Base-by-base conservation (phyloP, 805 yeast genomes). In the Helenozyma baotianmanensis region DNA sequence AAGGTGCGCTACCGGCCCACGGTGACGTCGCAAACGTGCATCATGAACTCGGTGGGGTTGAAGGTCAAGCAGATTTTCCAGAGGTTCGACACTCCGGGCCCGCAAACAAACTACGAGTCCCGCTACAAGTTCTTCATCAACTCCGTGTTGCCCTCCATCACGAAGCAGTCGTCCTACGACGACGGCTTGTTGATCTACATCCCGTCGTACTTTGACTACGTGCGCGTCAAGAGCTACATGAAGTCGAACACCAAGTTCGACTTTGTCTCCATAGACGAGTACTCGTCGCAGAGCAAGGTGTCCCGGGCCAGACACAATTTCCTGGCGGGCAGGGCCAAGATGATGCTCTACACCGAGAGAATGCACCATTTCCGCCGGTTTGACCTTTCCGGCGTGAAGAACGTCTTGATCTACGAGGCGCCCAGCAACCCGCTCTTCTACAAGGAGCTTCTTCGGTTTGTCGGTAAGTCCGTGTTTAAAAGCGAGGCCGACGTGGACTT, bases 271-370 rank as follows among this genome's bases (percentile, higher is more conserved):
- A 67, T 86, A 28, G 87, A 89, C 54, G 98, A 92, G 59, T 92
- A 92, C 59, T 72, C 94, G 2, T 58, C 76, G 1, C 82, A 77
- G 42, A 68, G 82, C n/a, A 80, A 82, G 36, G 55, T 86, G 21
- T 76, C 87, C 1, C 69, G 86, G 29, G 75, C 80, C 13, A 71
- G 97, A 44, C 72, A 85, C 6, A 61, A 71, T 23, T 92, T 92
- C 53, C 75, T 72, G 21, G 70, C 75, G 25, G 74, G 74, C 3
- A 71, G 79, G 35, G 62, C 67, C 19, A 80, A 83, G 48, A 70
- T 90, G 17, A 55, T 92, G 64, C 60, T 92, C n/a, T 90, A 90
- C 59, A 85, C 97, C 0, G 97, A 90, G 51, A 80, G 98, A 70
- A 65, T 90, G 54, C 97, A 92, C 58, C 92, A 86, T 53, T 92